Evolutionary conservation across 805 yeast genomes (phyloP), one percentile per base, ranked within the genome.

Genomic region (Brettanomyces sp.): DNA sequence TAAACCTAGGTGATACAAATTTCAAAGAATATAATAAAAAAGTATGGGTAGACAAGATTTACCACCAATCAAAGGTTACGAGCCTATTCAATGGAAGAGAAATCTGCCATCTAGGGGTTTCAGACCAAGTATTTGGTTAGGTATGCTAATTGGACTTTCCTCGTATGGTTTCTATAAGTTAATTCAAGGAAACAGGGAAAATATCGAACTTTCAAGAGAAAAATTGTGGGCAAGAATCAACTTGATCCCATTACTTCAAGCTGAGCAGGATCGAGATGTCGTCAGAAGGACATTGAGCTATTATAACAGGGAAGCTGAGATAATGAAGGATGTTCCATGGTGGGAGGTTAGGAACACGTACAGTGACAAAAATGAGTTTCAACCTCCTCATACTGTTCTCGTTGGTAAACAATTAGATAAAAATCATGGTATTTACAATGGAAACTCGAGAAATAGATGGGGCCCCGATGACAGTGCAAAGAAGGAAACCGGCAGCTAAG

Each of bases 51-150:
- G 21, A 36, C 95, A 87, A 73, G 95, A 87, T 59, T 68, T 87
- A 59, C 95, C 95, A 58, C 95, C 95, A 47, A 70, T 77, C 56
- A 87, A 85, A 47, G 95, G 95, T 50, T 86, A 87, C 58, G 89
- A 83, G 52, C 83, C 85, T 39, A 77, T 87, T 49, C 95, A 86
- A 68, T 87, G 95, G 95, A 83, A 82, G 68, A 77, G 95, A 62
- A 82, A 86, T 64, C 67, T 87, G 42, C 95, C 95, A 23, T 69
- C 91, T 2, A 73, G 95, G 54, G 95, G 95, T 3, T 86, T 86
- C 68, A 71, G 91, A 47, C 93, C 95, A 13, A 68, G 78, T 39
- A 70, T 85, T 39, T 86, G 82, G 69, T 72, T 86, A 49, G 77
- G 77, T 59, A 77, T 82, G 35, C 62, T 85, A 49, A 69, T 78